Conservation (phyloP, 768 basidiomycete genomes). For the Tricholoma saponaceum region DNA sequence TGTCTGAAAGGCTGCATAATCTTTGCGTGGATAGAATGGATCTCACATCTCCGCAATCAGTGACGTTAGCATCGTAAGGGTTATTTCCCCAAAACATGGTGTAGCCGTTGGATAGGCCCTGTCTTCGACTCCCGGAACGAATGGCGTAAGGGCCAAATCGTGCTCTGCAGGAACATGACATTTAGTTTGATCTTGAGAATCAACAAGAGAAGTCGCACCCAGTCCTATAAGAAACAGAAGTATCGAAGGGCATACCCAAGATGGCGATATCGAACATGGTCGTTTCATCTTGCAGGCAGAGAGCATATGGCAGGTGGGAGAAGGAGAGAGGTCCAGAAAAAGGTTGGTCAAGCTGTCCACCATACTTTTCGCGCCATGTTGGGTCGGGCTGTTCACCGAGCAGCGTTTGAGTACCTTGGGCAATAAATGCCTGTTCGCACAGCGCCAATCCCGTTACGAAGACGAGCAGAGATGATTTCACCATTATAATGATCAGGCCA, state of each 20-base stretch:
- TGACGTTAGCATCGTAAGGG: conserved; percentile 57
- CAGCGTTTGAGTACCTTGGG: conserved; percentile 7
- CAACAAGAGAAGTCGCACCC: conserved; percentile 30
- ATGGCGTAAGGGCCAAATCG: conserved; percentile 88
- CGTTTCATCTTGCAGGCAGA: conserved; percentile 60
- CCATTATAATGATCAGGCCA: not conserved
- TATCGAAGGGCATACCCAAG: conserved; percentile 80
- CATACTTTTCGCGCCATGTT: conserved; percentile 72
- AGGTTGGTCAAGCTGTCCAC: conserved; percentile 63
- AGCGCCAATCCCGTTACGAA: conserved; percentile 1
- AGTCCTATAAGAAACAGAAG: conserved; percentile 56
- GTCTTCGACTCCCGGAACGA: conserved; percentile 72
- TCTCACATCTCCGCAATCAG: conserved; percentile 84
- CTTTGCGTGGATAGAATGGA: not conserved
- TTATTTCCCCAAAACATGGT: conserved; percentile 69
- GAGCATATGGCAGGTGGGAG: conserved; percentile 73
- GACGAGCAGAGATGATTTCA: not conserved
- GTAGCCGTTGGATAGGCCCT: conserved; percentile 53
- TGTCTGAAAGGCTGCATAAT: not conserved
- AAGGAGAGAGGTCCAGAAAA: conserved; percentile 84
- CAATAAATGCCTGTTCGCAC: not conserved
- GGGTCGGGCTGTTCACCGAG: conserved; percentile 11
- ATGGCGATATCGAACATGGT: conserved; percentile 70
- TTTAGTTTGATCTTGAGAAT: not conserved
- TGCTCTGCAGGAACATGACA: conserved; percentile 43